Base-by-base conservation (phyloP, 176 grass and related monocot genomes). In the Puccinellia tenuiflora region DNA sequence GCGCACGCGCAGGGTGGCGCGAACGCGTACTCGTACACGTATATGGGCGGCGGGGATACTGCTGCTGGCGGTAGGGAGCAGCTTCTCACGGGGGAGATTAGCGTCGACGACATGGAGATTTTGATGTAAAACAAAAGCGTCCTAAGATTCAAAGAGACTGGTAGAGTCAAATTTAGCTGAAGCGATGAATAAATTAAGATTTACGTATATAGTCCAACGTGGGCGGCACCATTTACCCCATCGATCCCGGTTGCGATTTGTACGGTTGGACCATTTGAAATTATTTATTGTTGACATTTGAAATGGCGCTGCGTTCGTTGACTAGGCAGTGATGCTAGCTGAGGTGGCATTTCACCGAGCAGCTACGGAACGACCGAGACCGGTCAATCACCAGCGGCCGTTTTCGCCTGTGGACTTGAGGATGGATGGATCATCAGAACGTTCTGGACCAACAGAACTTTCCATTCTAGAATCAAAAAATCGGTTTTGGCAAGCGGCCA, bases 121-220 rank as follows among this genome's bases (percentile, higher is more conserved):
- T 43, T 86, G 54, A 75, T 94, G 86, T 91, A 80, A 79, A 47
- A n/a, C n/a, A n/a, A n/a, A n/a, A n/a, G n/a, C n/a, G n/a, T n/a
- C n/a, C n/a, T n/a, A n/a, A n/a, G n/a, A n/a, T n/a, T n/a, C n/a
- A n/a, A n/a, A n/a, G n/a, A n/a, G n/a, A 31, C 28, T 5, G 6
- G 35, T 39, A 38, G 7, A 28, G 5, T 5, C 8, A 15, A 47
- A 67, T 57, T 57, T 45, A 35, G 17, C 65, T 14, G 25, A 56
- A 57, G 14, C 26, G 17, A 29, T 63, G 60, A 81, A 81, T 68
- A 48, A 57, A 81, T 68, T 38, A 57, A 76, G 42, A 13, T 47
- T 38, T 30, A 33, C 14, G 45, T 47, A 63, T 25, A 11, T 25
- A n/a, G 54, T 24, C 54, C 9, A 55, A 46, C 54, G 8, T 22